Percentiles rank a stretch among this genome's conserved stretches.
Evolutionary conservation across 345 rosid genomes (phyloP).

Genomic region (Citrus australasica): DNA sequence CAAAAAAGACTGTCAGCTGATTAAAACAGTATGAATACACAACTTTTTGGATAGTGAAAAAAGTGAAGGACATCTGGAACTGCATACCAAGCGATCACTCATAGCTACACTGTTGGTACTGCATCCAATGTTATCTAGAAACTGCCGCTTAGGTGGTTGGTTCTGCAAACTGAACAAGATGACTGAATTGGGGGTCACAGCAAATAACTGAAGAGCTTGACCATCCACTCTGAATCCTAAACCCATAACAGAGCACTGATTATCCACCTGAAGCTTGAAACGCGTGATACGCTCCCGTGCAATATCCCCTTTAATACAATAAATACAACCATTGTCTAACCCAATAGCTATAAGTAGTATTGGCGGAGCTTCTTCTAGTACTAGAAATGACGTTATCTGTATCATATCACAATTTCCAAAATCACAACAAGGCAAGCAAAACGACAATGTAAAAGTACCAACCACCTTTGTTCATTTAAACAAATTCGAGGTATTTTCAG

Average conservation of each 20-base stretch:
- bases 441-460: background rate
- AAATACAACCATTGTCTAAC: slow-evolving; percentile 74
- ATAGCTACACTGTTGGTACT: slow-evolving; percentile 64
- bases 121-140: slow-evolving; percentile 84
- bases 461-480: background rate
- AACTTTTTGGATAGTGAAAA: background rate
- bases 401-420: slow-evolving; percentile 21
- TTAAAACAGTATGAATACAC: slow-evolving; percentile 4
- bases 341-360: slow-evolving; percentile 90
- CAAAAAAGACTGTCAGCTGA: slow-evolving; percentile 1
- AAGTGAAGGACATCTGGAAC: background rate
- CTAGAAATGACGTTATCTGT: slow-evolving; percentile 92
- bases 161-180: slow-evolving; percentile 66
- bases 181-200: slow-evolving; percentile 78
- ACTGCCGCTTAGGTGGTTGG: slow-evolving; percentile 73
- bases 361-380: slow-evolving; percentile 94
- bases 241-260: slow-evolving; percentile 54
- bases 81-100: slow-evolving; percentile 88
- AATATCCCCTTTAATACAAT: slow-evolving; percentile 95
- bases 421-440: background rate
- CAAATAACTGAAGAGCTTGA: slow-evolving; percentile 77
- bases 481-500: background rate
- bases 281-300: slow-evolving; percentile 91
- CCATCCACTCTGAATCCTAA: slow-evolving; percentile 90
- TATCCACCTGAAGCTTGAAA: slow-evolving; percentile 77